Conservation (phyloP, 1,139 yeast genomes). For the Chernovozyma aurita region DNA sequence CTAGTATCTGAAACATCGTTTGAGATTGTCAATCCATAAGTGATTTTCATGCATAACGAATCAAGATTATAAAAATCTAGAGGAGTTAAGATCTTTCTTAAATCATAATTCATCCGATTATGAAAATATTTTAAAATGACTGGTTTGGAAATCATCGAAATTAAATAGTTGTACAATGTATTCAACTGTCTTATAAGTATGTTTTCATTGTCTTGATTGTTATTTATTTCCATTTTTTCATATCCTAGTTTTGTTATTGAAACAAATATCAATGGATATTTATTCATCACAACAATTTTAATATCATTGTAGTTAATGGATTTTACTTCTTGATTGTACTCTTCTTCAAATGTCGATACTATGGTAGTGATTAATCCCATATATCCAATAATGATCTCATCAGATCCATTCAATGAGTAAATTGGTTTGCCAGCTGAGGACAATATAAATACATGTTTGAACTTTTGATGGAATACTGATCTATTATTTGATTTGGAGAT, state of each 20-base stretch:
- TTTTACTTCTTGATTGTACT: constrained; percentile 28
- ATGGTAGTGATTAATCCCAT: constrained; percentile 72
- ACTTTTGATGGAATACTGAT: constrained; percentile 35
- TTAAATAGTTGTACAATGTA: constrained; percentile 70
- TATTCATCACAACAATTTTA: constrained; percentile 57
- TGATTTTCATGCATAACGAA: constrained; percentile 53
- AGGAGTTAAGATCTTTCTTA: constrained; percentile 70
- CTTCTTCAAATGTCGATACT: constrained; percentile 53
- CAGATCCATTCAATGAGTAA: constrained; percentile 74
- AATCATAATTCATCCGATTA: constrained; percentile 75
- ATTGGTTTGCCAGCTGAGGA: constrained; percentile 94
- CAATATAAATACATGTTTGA: constrained; percentile 75
- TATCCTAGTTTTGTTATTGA: constrained; percentile 56
- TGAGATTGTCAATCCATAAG: constrained; percentile 21
- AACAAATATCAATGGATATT: constrained; percentile 68
- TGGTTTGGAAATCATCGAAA: constrained; percentile 75
- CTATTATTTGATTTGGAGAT: constrained; percentile 20
- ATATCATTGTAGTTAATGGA: constrained; percentile 27
- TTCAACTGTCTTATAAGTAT: constrained; percentile 60
- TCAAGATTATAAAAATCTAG: constrained; percentile 63
- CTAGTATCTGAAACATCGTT: constrained; percentile 3
- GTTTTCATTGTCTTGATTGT: constrained; percentile 25
- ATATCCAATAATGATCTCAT: constrained; percentile 65
- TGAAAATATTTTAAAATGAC: constrained; percentile 65
- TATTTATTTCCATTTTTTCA: constrained; percentile 18